Evolutionary conservation across 495 filamentous ascomycete genomes (phyloP), one percentile per base, ranked within the genome.

Genomic region (Evernia prunastri): DNA sequence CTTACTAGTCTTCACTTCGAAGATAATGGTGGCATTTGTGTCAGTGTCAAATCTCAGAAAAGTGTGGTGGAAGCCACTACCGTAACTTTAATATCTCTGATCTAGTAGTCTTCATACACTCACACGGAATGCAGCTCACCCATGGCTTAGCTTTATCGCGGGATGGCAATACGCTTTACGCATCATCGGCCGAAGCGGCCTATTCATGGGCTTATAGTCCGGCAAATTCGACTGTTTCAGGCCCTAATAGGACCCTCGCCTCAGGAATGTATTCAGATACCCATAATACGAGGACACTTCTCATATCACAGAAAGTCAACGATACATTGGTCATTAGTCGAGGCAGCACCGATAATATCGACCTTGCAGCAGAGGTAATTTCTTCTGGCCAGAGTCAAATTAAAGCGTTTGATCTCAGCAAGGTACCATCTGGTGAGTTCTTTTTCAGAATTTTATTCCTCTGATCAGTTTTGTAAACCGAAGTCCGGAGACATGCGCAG

Each of bases 71-170:
- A 74, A 35, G 59, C 72, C 57, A 66, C 68, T 17, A 63, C 35
- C 23, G 82, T 83, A 73, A 71, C 76, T 72, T n/a, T 25, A 11
- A 8, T 33, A 63, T 11, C 37, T 36, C 31, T 57, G 36, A 20
- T 2, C 20, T 4, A 60, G 37, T 18, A 31, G 45, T 54, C 71
- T 73, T 3, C 62, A 31, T 53, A 51, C 36, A 27, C 36, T 37
- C 36, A 61, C 35, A 27, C 35, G 35, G 27, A 67, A 23, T 33
- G 2, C 59, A 85, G 77, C 73, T 88, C 17, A 86, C 85, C 67
- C 88, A 91, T 69, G 88, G 88, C 25, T 78, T 91, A 42, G 81
- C 82, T 47, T 68, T 91, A 35, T 86, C 84, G 1, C 58, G 61
- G 4, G 84, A 89, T 70, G 86, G 85, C 31, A 75, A 70, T 37